These are phyloP conservation scores for Pachyrhizus erosus DNA, from an alignment of 306 rosid species.

Conservation along the genomic window DNA sequence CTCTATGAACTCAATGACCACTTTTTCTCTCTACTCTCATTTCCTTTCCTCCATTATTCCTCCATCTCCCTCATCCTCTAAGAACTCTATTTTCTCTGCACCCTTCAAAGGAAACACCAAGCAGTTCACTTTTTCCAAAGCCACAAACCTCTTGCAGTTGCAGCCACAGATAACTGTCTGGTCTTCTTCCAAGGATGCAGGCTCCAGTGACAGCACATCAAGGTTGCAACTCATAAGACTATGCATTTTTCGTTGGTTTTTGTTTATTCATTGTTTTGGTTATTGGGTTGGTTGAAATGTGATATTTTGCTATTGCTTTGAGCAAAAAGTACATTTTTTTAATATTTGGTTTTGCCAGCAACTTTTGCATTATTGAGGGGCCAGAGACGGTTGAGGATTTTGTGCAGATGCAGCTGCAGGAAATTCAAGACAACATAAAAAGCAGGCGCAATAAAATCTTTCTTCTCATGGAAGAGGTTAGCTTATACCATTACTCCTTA, in stretches of 20 bases:
- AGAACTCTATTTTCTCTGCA: constrained; percentile 26
- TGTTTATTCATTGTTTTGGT: background rate
- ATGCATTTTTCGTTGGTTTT: background rate
- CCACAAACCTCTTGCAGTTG: constrained; percentile 38
- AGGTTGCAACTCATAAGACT: constrained; percentile 47
- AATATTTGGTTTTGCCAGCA: constrained; percentile 48
- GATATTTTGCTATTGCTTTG: constrained; percentile 28
- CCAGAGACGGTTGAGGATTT: constrained; percentile 97
- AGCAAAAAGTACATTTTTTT: background rate
- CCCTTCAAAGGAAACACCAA: constrained; percentile 34
- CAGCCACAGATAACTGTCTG: constrained; percentile 45
- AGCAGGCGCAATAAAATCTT: constrained; percentile 91
- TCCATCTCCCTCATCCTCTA: constrained; percentile 35
- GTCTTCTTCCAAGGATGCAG: constrained; percentile 64
- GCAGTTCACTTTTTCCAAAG: constrained; percentile 39
- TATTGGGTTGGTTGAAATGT: background rate
- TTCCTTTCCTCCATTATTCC: constrained; percentile 45
- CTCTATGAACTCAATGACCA: constrained; percentile 54
- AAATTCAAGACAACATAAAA: constrained; percentile 83
- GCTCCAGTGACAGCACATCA: constrained; percentile 58
- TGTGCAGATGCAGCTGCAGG: constrained; percentile 89
- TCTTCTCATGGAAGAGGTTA: constrained; percentile 97
- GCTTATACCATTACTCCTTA: constrained; percentile 11
- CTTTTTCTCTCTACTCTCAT: constrained; percentile 55
- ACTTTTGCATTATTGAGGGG: constrained; percentile 95